Evolutionary conservation across 2,329 filamentous ascomycete genomes (phyloP), one percentile per base, ranked within the genome.

Genomic region (Aaosphaeria arxii): DNA sequence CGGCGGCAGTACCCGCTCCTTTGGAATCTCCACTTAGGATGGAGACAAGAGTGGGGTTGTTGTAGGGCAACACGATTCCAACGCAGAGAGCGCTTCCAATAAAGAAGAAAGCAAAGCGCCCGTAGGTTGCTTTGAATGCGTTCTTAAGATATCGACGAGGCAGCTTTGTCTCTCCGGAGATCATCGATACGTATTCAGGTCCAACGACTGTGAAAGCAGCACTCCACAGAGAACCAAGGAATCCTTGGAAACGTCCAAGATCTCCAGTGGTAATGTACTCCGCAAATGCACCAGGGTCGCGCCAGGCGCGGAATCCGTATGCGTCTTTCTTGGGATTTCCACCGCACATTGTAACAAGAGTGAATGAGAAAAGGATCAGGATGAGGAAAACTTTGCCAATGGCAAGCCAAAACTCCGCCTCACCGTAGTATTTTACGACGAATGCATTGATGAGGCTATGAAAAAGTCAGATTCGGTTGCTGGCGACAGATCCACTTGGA

Each of bases 41-140:
- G 1, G 80, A 85, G 35, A 89, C 74, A 47, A 87, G 87, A 9
- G 87, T 89, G 6, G 88, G 74, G 44, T 91, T 82, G 54, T 90
- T 82, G 51, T 85, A 83, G 0, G 87, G 86, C 29, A 31, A 68
- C 11, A 41, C 17, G 39, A 41, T 41, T 11, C 39, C 39, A 24
- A 41, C 62, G 42, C 69, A 72, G 11, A 77, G 60, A 6, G 74
- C 72, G 13, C 72, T 72, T 1, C 72, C 63, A 46, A 77, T 72
- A 59, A 76, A 77, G 64, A 77, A 76, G 53, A 72, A 58, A 32
- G 68, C 71, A 44, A 77, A 74, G 44, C 75, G 71, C 55, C 63
- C 70, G 60, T 74, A 75, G 30, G 76, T 70, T 6, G 73, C 74
- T 62, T 75, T 77, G 66, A 75, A 77, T 4, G 75, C 75, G 31